Evolutionary conservation across 345 rosid genomes (phyloP), one percentile per base, ranked within the genome.

Genomic region (Rhizophora apiculata): DNA sequence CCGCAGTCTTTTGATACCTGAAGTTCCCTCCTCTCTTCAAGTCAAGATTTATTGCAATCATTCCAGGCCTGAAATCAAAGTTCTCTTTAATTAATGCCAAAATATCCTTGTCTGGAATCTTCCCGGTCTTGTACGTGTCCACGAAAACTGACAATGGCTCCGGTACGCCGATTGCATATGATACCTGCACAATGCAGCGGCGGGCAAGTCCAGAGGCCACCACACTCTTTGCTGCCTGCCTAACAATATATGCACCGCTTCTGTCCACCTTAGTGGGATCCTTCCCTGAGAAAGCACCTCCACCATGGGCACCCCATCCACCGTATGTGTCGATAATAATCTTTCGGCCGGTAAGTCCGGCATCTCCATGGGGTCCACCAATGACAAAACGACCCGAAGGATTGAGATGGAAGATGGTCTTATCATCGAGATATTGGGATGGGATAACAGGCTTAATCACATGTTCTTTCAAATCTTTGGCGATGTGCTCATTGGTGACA

Each of bases 281-380:
- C 70, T 84, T 84, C 57, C 87, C 87, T 13, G 87, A 84, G 82
- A 84, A 80, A n/a, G 87, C 87, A 78, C 87, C 87, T 60, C 85
- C 87, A 61, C 87, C 87, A 39, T 84, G 87, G 68, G 85, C 85
- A 61, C 87, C 87, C 85, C 87, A 84, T 32, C 85, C 87, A 43
- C 87, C 87, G 26, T 82, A 82, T 24, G 88, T 89, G 71, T 89
- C 96, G 1, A 88, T 85, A 68, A 89, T 89, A 58, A 89, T 89
- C 81, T 89, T 89, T 74, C 95, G 76, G 55, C 95, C 95, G 0
- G 95, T 89, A 57, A 89, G 92, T 60, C 95, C 95, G 34, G 95
- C 95, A 74, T 87, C 95, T 64, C 95, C 95, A 27, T 87, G 95
- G 36, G 95, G 95, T 15, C 95, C 95, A 49, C 95, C 95, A 4